These are phyloP conservation scores for Neoarthrinium moseri DNA, from an alignment of 2,329 filamentous ascomycete genomes.

Conservation along the genomic window DNA sequence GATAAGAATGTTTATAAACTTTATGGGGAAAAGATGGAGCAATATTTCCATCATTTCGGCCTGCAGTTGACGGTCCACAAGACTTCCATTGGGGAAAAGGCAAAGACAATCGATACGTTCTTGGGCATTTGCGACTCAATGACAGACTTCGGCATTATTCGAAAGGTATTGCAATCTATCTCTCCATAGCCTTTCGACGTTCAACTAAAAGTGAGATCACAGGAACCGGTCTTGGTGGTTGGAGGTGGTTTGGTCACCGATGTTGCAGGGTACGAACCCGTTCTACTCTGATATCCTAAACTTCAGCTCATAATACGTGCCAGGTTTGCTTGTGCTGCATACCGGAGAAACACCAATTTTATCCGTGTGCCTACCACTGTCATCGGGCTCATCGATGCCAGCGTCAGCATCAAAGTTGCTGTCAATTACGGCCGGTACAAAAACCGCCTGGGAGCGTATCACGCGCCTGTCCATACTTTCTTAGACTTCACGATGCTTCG, in stretches of 20 bases:
- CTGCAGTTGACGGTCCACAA: constrained; percentile 65
- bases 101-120: constrained; percentile 70
- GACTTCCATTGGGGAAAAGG: constrained; percentile 74
- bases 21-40: constrained; percentile 64
- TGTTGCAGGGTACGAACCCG: constrained; percentile 62
- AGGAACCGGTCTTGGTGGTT: constrained; percentile 65
- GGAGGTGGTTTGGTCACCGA: constrained; percentile 71
- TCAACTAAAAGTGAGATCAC: neutral
- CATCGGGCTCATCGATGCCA: constrained; percentile 73
- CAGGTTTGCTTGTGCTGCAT: constrained; percentile 69
- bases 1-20: constrained; percentile 70
- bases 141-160: constrained; percentile 69
- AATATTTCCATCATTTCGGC: constrained; percentile 65
- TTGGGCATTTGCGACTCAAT: constrained; percentile 70
- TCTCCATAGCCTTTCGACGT: neutral
- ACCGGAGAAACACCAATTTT: constrained; percentile 71
- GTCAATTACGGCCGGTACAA: constrained; percentile 77
- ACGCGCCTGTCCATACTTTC: constrained; percentile 70
- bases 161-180: constrained; percentile 33
- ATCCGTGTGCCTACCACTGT: constrained; percentile 74
- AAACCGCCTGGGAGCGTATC: constrained; percentile 71
- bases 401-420: constrained; percentile 75
- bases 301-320: constrained; percentile 11
- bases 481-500: constrained; percentile 72
- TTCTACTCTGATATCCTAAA: constrained; percentile 23